phyloP scores from a whole-genome alignment of 345 rosid genomes.

The Cardamine occulta region DNA sequence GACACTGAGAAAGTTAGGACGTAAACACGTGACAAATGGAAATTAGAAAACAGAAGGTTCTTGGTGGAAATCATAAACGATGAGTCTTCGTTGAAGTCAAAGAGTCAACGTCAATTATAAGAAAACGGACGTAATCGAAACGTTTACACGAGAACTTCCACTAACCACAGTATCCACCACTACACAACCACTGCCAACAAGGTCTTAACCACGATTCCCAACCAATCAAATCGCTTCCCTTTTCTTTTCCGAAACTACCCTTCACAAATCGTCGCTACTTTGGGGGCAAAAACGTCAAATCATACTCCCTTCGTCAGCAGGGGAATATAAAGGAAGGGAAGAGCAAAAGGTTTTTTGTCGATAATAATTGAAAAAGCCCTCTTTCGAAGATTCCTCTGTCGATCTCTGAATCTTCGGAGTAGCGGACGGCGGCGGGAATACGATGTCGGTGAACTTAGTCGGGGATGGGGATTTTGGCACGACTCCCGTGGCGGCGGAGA shows the following conservation, averaged over 20 bases:
- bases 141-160: conserved; percentile 7
- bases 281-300: conserved; percentile 23
- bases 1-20: not conserved
- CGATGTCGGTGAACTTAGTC: conserved; percentile 14
- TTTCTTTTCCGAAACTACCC: conserved; percentile 6
- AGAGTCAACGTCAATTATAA: conserved; percentile 7
- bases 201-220: conserved; percentile 9
- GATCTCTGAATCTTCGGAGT: not conserved
- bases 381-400: not conserved
- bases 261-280: no score
- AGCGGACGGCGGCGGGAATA: not conserved
- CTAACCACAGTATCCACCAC: conserved; percentile 18
- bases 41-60: conserved; percentile 11
- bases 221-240: conserved; percentile 19
- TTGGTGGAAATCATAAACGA: conserved; percentile 11
- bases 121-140: conserved; percentile 32
- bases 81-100: not conserved
- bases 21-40: conserved; percentile 3
- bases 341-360: not conserved
- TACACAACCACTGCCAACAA: conserved; percentile 15
- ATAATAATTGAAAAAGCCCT: not conserved
- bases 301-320: not conserved
- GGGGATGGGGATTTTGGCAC: conserved; percentile 10
- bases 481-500: conserved; percentile 22
- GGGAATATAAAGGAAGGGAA: not conserved